Evolutionary conservation across 164 flowering plant species (phyloP).

Genomic region (Akebia trifoliata): DNA sequence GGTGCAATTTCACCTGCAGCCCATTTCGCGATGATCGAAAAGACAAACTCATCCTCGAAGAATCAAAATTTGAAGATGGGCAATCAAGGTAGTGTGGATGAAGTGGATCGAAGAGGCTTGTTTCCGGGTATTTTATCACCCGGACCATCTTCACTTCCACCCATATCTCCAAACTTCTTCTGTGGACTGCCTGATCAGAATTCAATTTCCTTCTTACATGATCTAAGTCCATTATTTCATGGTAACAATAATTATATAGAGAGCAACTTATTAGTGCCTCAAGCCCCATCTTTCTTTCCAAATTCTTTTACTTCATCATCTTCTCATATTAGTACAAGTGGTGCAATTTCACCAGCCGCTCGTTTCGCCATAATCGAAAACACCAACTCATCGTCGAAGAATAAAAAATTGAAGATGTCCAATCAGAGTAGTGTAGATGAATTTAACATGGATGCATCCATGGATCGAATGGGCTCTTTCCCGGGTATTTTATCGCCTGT

Average conservation of each 20-base stretch:
- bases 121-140: neutral
- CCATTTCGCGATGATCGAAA: neutral
- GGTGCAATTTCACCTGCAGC: neutral
- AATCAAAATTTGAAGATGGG: neutral
- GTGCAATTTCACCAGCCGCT: neutral
- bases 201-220: neutral
- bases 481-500: neutral
- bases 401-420: neutral
- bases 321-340: no score
- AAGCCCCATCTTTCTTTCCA: no score
- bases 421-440: neutral
- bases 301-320: no score
- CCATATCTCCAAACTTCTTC: slow-evolving; percentile 2
- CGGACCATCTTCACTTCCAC: neutral
- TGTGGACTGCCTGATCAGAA: neutral
- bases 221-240: neutral
- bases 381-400: neutral
- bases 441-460: neutral
- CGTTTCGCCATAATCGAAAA: neutral
- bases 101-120: no score
- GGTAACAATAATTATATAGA: no score
- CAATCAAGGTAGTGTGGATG: neutral
- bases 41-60: neutral
- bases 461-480: no score
- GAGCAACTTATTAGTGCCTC: no score